A percentile compares a stretch with the other conserved stretches of the same genome.
Evolutionary conservation across 345 rosid genomes (phyloP).

Genomic region (Turnera subulata): DNA sequence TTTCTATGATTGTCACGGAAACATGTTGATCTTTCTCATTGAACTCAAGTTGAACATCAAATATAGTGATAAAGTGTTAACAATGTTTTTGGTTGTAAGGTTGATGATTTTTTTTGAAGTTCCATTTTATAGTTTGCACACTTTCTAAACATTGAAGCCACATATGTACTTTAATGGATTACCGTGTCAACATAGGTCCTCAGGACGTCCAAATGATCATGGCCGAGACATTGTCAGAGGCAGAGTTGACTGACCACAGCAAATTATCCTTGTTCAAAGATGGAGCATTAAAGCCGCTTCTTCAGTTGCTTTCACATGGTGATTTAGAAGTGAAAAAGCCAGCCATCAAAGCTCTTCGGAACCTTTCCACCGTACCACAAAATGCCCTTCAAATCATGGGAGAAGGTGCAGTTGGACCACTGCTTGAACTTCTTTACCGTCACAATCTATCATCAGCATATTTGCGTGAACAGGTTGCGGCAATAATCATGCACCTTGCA

Average conservation of each 20-base stretch:
- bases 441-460: conserved; percentile 32
- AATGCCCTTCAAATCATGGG: conserved; percentile 56
- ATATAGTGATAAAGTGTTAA: too few relatives aligned
- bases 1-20: too few relatives aligned
- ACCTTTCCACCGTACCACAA: conserved; percentile 47
- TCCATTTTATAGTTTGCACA: too few relatives aligned
- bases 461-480: conserved; percentile 50
- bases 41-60: too few relatives aligned
- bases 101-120: too few relatives aligned
- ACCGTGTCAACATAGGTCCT: conserved; percentile 40
- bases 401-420: conserved; percentile 49
- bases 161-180: conserved; percentile 3
- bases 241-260: conserved; percentile 59
- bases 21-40: too few relatives aligned
- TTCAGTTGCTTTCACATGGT: conserved; percentile 37
- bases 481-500: conserved; percentile 52
- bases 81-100: too few relatives aligned
- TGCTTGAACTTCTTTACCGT: conserved; percentile 45
- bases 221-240: conserved; percentile 51
- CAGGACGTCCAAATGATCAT: conserved; percentile 45
- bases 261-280: conserved; percentile 49
- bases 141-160: too few relatives aligned
- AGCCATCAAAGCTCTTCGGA: conserved; percentile 47
- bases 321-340: conserved; percentile 34
- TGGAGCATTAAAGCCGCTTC: conserved; percentile 48